Evolutionary conservation across 1,284 basidiomycete species (phyloP).

Genomic region (Earliella scabrosa): DNA sequence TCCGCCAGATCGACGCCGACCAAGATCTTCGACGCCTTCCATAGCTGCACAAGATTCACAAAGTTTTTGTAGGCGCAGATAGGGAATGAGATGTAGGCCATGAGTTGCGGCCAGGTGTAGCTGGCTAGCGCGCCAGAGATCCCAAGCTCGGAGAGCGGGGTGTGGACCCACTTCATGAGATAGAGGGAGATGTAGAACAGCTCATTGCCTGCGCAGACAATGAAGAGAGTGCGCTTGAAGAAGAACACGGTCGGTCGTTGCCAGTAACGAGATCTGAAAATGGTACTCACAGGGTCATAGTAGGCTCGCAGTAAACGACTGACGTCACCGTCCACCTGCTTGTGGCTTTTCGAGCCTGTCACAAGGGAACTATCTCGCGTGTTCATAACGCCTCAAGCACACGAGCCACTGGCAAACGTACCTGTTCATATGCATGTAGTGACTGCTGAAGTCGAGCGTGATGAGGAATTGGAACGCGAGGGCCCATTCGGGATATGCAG

Average conservation of each 20-base stretch:
- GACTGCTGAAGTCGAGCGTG: constrained; percentile 96
- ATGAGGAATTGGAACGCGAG: constrained; percentile 95
- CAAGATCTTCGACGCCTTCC: constrained; percentile 97
- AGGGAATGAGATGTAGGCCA: constrained; percentile 72
- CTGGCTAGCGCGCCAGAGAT: constrained; percentile 37
- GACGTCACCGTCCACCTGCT: constrained; percentile 89
- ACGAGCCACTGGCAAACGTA: constrained; percentile 33
- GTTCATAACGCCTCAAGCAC: background rate
- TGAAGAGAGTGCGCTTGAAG: constrained; percentile 80
- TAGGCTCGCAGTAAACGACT: constrained; percentile 92
- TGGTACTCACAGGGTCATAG: constrained; percentile 81
- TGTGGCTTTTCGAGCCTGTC: constrained; percentile 93
- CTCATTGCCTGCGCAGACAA: constrained; percentile 97
- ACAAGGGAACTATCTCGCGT: constrained; percentile 75
- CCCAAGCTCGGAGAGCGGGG: constrained; percentile 54
- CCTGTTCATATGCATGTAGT: constrained; percentile 99
- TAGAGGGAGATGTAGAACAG: constrained; percentile 97
- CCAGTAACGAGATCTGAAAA: background rate
- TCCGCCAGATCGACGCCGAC: constrained; percentile 91
- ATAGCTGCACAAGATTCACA: constrained; percentile 96
- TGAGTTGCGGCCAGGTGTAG: constrained; percentile 83
- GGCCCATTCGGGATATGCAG: constrained; percentile 84
- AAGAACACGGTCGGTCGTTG: background rate
- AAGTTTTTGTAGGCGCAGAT: constrained; percentile 88
- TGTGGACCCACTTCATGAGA: constrained; percentile 86